Base-by-base conservation (phyloP, 805 yeast genomes). In the Cyberlindnera maritima region DNA sequence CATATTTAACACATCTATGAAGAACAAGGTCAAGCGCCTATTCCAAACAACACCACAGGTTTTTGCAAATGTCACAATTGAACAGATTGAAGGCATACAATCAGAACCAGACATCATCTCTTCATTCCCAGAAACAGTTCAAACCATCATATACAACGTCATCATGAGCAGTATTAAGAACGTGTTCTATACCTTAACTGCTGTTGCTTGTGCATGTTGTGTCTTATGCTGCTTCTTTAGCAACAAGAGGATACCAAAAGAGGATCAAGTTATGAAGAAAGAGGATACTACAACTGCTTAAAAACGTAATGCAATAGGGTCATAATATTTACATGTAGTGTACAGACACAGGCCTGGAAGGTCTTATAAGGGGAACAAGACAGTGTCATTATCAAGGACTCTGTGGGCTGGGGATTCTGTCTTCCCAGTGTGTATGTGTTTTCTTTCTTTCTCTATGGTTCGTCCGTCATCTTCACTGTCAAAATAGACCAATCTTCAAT, bases 181-280 rank as follows among this genome's bases (percentile, higher is more conserved):
- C 50, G 70, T 69, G 1, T 76, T 68, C 47, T 71, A 67, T 57
- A 58, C 71, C 46, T 61, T 65, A 13, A 49, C 76, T 14, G 79
- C 69, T 1, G 58, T 69, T n/a, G 61, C 73, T 1, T 49, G 57
- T 7, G 31, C 65, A 12, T 54, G 68, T 4, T 56, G 72, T 10
- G 37, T 76, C 1, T 46, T 58, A 4, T 46, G 67, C 0, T 4
- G 70, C 0, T 68, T 75, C 48, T 62, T 71, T 36, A 69, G 80
- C 10, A 71, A 69, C 55, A 63, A 64, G 38, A 65, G 62, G 43
- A 55, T 75, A 25, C 81, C 81, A 1, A 63, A 60, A 44, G 47
- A 46, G 4, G 32, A 29, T 3, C 46, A 44, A 11, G 41, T 31
- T 17, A 48, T 17, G 29, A 34, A 33, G 2, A 44, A 48, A 34